These are phyloP conservation scores for Orobanche coerulescens DNA, from an alignment of 257 asterid species.

Conservation along the genomic window DNA sequence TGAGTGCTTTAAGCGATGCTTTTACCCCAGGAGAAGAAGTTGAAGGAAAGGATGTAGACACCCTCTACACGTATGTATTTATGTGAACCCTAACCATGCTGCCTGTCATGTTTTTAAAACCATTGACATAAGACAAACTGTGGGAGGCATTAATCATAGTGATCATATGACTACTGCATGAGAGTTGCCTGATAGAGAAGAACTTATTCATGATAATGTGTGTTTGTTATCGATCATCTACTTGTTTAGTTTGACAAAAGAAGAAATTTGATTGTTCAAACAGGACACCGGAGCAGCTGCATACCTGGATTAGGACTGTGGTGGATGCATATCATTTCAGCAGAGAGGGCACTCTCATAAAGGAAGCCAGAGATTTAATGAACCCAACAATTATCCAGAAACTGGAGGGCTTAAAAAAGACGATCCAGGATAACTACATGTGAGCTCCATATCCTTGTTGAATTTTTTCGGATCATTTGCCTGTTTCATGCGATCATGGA, in stretches of 20 bases:
- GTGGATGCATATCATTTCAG: slow-evolving; percentile 77
- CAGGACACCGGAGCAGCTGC: slow-evolving; percentile 80
- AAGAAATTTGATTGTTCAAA: not conserved
- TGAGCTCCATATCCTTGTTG: slow-evolving; percentile 25
- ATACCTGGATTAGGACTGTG: slow-evolving; percentile 53
- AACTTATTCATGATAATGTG: not conserved
- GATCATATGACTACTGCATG: not conserved
- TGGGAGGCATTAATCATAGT: not conserved
- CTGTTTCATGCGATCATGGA: not conserved
- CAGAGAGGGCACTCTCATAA: slow-evolving; percentile 67
- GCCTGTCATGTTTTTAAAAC: not conserved
- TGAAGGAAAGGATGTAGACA: slow-evolving; percentile 62
- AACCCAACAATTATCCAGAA: slow-evolving; percentile 57
- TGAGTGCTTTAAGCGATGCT: slow-evolving; percentile 71
- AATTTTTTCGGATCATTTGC: not conserved
- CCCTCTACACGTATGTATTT: slow-evolving; percentile 69
- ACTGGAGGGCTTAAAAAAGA: slow-evolving; percentile 57
- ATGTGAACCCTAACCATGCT: slow-evolving; percentile 4
- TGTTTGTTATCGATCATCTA: not conserved
- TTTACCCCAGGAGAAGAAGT: slow-evolving; percentile 91
- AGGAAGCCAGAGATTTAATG: slow-evolving; percentile 84
- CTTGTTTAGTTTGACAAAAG: not conserved
- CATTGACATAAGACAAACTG: not conserved
- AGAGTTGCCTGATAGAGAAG: not conserved
- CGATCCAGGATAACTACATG: slow-evolving; percentile 72